A percentile compares a stretch with the other conserved stretches of the same genome.
Evolutionary conservation across 345 rosid genomes (phyloP).

Genomic region (Hypericum androsaemum): DNA sequence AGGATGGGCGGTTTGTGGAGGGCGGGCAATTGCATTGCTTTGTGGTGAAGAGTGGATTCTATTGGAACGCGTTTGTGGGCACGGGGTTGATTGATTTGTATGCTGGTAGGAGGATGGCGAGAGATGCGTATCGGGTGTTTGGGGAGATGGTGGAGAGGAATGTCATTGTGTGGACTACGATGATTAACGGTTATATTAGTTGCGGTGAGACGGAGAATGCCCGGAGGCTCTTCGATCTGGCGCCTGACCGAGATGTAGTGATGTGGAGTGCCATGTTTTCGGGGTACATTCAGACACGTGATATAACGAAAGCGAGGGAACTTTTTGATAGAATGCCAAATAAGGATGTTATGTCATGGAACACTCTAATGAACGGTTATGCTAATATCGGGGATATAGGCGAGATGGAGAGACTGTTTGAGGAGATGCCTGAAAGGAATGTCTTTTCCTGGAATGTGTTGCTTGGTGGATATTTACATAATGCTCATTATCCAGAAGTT

Average conservation of each 20-base stretch:
- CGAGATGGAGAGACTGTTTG: constrained; percentile 45
- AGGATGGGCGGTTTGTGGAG: constrained; percentile 37
- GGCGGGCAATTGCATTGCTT: constrained; percentile 56
- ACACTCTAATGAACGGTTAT: constrained; percentile 57
- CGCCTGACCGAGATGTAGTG: constrained; percentile 66
- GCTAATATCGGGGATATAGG: constrained; percentile 43
- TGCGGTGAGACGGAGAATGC: constrained; percentile 48
- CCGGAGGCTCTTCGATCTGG: constrained; percentile 48
- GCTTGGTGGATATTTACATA: constrained; percentile 48
- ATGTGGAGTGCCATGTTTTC: constrained; percentile 69
- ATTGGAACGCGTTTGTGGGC: constrained; percentile 40
- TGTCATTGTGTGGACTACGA: constrained; percentile 65
- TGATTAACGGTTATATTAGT: constrained; percentile 48
- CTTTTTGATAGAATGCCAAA: constrained; percentile 60
- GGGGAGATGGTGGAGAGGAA: constrained; percentile 60
- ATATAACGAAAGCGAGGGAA: constrained; percentile 45
- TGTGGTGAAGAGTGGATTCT: constrained; percentile 53
- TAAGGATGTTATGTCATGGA: constrained; percentile 81
- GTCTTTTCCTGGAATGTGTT: constrained; percentile 75
- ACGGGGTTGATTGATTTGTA: constrained; percentile 67
- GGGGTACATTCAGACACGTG: constrained; percentile 54
- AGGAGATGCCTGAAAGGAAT: constrained; percentile 61
- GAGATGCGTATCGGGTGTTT: constrained; percentile 48
- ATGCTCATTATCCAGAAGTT: constrained; percentile 35
- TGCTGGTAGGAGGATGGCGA: constrained; percentile 31